phyloP scores from a whole-genome alignment of 768 basidiomycete species.

The Stropharia rugosoannulata region DNA sequence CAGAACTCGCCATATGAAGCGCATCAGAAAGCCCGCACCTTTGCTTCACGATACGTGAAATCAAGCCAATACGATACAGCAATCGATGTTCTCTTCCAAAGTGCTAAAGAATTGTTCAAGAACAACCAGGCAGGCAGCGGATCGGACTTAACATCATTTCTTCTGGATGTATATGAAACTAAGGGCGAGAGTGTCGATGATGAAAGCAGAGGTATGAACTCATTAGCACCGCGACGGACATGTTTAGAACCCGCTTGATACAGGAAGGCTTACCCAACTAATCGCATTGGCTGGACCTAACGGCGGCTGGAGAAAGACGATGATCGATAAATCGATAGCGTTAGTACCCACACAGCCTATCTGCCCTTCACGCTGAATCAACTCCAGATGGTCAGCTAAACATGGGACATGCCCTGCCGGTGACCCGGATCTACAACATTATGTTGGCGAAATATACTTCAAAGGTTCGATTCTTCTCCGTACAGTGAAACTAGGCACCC shows the following conservation, averaged over 20 bases:
- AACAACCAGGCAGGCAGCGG: slow-evolving; percentile 87
- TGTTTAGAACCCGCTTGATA: slow-evolving; percentile 11
- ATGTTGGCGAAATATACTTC: slow-evolving; percentile 84
- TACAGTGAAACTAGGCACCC: neutral
- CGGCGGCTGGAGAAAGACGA: slow-evolving; percentile 88
- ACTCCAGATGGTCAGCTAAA: slow-evolving; percentile 80
- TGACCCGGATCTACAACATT: slow-evolving; percentile 86
- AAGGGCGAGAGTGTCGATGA: slow-evolving; percentile 73
- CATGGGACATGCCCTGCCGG: slow-evolving; percentile 80
- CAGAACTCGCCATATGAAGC: slow-evolving; percentile 83
- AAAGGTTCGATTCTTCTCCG: slow-evolving; percentile 55
- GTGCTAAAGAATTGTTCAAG: slow-evolving; percentile 86
- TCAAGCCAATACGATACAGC: slow-evolving; percentile 81
- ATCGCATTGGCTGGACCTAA: slow-evolving; percentile 80
- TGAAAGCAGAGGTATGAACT: slow-evolving; percentile 71
- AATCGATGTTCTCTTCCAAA: slow-evolving; percentile 91
- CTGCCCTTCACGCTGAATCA: slow-evolving; percentile 16
- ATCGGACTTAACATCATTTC: slow-evolving; percentile 75
- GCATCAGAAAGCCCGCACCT: slow-evolving; percentile 95
- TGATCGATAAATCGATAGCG: slow-evolving; percentile 84
- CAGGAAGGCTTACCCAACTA: slow-evolving; percentile 88
- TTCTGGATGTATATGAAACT: slow-evolving; percentile 82
- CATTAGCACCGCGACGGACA: slow-evolving; percentile 11
- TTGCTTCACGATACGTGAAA: slow-evolving; percentile 85
- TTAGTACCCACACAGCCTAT: slow-evolving; percentile 36